Conservation (phyloP, 2,329 filamentous ascomycete species). For the Cladosporium halotolerans region DNA sequence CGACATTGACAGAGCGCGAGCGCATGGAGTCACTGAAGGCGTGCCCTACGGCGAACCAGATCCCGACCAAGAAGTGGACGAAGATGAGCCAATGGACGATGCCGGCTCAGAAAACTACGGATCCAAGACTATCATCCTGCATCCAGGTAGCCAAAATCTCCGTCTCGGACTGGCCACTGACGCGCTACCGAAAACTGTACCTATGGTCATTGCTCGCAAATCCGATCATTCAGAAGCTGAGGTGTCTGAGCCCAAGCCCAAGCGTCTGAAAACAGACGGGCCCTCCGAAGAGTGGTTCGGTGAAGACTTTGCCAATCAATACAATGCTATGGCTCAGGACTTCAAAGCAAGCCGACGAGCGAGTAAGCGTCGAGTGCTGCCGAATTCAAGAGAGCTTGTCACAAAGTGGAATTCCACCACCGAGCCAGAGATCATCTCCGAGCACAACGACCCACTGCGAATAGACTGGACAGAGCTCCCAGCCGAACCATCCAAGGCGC, state of each 20-base stretch:
- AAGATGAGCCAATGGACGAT: slow-evolving; percentile 54
- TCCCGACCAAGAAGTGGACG: slow-evolving; percentile 26
- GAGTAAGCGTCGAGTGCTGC: slow-evolving; percentile 89
- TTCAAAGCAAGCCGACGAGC: slow-evolving; percentile 84
- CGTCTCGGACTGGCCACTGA: slow-evolving; percentile 94
- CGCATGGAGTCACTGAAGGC: slow-evolving; percentile 57
- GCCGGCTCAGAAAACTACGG: slow-evolving; percentile 60
- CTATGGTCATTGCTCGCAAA: slow-evolving; percentile 82
- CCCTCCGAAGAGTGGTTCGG: slow-evolving; percentile 77
- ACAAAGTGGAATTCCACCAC: slow-evolving; percentile 87
- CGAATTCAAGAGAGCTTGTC: slow-evolving; percentile 95
- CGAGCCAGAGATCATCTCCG: slow-evolving; percentile 77
- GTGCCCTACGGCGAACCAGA: slow-evolving; percentile 33
- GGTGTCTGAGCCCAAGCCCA: slow-evolving; percentile 71
- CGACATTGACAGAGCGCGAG: slow-evolving; percentile 78
- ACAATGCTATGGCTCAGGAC: slow-evolving; percentile 75
- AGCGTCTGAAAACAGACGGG: slow-evolving; percentile 58
- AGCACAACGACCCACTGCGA: slow-evolving; percentile 89
- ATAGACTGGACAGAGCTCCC: slow-evolving; percentile 91
- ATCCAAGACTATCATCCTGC: slow-evolving; percentile 89
- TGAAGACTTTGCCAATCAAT: slow-evolving; percentile 67
- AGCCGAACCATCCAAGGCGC: slow-evolving; percentile 52
- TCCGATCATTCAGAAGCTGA: slow-evolving; percentile 76
- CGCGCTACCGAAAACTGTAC: slow-evolving; percentile 85
- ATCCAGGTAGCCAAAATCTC: slow-evolving; percentile 91